Base-by-base conservation (phyloP, 1,284 basidiomycete genomes). In the Marasmius sp. region DNA sequence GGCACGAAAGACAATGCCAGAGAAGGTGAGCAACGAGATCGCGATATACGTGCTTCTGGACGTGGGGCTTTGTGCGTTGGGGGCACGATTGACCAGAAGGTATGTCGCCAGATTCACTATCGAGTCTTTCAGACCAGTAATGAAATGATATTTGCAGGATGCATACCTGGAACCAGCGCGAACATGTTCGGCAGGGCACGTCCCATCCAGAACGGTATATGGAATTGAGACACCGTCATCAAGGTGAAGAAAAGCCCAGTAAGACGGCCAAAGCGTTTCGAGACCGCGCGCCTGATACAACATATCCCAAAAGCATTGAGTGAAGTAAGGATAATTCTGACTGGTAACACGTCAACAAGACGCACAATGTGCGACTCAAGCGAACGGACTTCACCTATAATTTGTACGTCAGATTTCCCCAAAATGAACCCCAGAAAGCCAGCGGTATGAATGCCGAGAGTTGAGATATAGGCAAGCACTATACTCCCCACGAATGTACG, bases 181-280 rank as follows among this genome's bases (percentile, higher is more conserved):
- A 95, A 87, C 85, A 95, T 96, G 74, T 99, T 99, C 0, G 97
- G 96, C 14, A 98, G 77, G 0, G 97, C 97, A 52, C 97, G 80
- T 3, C 94, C 88, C 76, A 94, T 91, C 89, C 95, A 99, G 74
- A 95, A 99, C 3, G 89, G 88, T 11, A 95, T 74, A 73, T 98
- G 97, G 72, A 98, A 98, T 72, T 97, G 95, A 0, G 86, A 85
- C 62, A 88, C 83, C 1, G 88, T 88, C 22, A 97, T 71, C 0
- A 94, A 61, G 1, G 85, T 73, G 71, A 91, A 95, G 67, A 88
- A 82, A 8, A 82, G 70, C 5, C 87, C 78, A 0, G 88, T 82
- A 3, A 74, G 71, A 2, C 76, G 73, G 7, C 91, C 92, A 67
- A 88, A 95, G 12, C 88, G 83, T 9, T 77, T 77, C 0, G 81